These are phyloP conservation scores for Dioscorea zingiberensis DNA, from an alignment of 106 monocot genomes.

Conservation along the genomic window DNA sequence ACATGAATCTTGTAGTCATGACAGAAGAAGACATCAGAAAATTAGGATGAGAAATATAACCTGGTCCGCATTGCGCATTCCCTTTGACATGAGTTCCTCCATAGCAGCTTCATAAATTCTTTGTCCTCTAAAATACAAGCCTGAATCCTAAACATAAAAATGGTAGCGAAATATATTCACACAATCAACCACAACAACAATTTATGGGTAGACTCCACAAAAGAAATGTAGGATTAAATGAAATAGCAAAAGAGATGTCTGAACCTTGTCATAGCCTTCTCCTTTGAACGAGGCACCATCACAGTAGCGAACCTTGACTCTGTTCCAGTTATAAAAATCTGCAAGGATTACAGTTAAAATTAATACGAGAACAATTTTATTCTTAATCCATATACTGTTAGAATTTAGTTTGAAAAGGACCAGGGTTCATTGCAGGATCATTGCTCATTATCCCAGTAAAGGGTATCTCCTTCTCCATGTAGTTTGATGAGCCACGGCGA, in stretches of 20 bases:
- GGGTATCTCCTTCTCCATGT: conserved; percentile 42
- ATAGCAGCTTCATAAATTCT: conserved; percentile 41
- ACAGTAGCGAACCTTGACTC: conserved; percentile 57
- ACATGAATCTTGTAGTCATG: neutral
- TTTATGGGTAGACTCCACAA: too few species aligned
- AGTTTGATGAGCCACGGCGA: conserved; percentile 51
- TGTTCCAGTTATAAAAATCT: conserved; percentile 69
- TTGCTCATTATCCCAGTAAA: conserved; percentile 64
- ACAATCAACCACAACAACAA: too few species aligned
- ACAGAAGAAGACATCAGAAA: neutral
- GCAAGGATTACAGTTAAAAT: neutral
- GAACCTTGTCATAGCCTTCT: conserved; percentile 32
- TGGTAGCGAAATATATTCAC: too few species aligned
- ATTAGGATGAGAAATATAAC: conserved; percentile 1
- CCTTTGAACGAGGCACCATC: conserved; percentile 62
- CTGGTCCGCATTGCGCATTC: conserved; percentile 40
- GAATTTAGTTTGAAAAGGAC: conserved; percentile 5
- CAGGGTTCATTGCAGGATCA: conserved; percentile 56
- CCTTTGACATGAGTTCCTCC: conserved; percentile 35
- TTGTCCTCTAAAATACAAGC: conserved; percentile 44
- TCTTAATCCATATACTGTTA: neutral
- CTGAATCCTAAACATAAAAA: conserved; percentile 14
- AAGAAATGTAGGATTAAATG: too few species aligned
- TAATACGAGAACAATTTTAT: neutral
- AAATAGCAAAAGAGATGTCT: neutral